Conservation (phyloP, 345 rosid species). For the Bretschneidera sinensis region DNA sequence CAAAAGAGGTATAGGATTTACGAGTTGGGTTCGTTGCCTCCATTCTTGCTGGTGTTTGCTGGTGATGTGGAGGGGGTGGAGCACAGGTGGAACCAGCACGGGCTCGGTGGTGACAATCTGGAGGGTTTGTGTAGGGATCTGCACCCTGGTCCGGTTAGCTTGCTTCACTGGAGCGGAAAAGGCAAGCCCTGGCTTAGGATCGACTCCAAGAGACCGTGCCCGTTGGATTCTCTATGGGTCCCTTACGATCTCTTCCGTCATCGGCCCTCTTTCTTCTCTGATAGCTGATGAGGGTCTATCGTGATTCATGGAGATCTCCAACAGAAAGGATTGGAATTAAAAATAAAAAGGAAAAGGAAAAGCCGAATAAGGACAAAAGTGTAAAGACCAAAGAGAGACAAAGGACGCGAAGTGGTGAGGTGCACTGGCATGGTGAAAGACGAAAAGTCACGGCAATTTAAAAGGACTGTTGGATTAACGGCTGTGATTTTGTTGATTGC, state of each 20-base stretch:
- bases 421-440: too few species aligned
- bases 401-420: neutral
- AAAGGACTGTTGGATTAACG: too few species aligned
- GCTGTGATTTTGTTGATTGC: too few species aligned
- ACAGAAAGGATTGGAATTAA: neutral
- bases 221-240: conserved; percentile 64
- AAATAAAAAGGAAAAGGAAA: too few species aligned
- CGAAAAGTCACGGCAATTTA: too few species aligned
- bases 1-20: conserved; percentile 73
- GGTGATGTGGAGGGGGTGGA: conserved; percentile 75
- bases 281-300: conserved; percentile 30
- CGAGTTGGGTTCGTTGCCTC: conserved; percentile 81
- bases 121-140: conserved; percentile 63
- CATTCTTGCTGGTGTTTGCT: conserved; percentile 75
- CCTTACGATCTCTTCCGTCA: conserved; percentile 68
- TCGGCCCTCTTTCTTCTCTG: conserved; percentile 48
- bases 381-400: neutral
- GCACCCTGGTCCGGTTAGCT: conserved; percentile 78
- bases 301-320: neutral
- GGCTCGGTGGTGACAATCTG: conserved; percentile 82
- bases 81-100: conserved; percentile 94
- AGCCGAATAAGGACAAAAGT: neutral
- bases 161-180: conserved; percentile 91
- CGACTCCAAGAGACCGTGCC: conserved; percentile 52
- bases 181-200: conserved; percentile 88